Evolutionary conservation across 148 eudicot genomes (phyloP).

Genomic region (Oxyria digyna): DNA sequence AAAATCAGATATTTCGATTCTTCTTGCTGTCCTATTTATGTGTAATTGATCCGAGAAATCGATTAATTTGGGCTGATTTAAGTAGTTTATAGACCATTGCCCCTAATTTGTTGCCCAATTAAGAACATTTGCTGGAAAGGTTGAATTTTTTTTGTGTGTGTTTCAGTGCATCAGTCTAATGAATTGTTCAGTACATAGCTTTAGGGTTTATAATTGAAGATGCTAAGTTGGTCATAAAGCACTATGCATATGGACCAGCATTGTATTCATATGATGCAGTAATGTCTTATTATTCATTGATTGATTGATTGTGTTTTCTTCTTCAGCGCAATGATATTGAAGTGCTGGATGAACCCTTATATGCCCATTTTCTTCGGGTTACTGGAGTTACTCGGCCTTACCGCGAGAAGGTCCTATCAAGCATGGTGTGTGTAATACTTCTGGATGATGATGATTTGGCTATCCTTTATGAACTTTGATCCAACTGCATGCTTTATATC

Average conservation of each 20-base stretch:
- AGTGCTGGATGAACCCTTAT: constrained; percentile 91
- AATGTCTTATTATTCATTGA: neutral
- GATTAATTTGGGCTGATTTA: neutral
- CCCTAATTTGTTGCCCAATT: neutral
- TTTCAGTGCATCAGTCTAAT: neutral
- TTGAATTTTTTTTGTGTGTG: neutral
- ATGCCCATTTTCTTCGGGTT: constrained; percentile 52
- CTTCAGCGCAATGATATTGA: constrained; percentile 77
- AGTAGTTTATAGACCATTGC: neutral
- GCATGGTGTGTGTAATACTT: constrained; percentile 35
- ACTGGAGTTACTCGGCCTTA: constrained; percentile 76
- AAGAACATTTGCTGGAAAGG: neutral
- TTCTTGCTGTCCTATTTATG: neutral
- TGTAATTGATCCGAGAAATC: neutral
- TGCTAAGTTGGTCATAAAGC: neutral
- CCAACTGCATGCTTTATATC: neutral
- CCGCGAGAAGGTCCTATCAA: constrained; percentile 50
- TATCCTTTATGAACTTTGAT: neutral
- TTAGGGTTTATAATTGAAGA: neutral
- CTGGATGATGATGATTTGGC: neutral
- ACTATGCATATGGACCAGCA: neutral
- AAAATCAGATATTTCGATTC: neutral
- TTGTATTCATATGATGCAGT: neutral
- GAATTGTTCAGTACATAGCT: neutral
- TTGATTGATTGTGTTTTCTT: constrained; percentile 6